phyloP scores from a whole-genome alignment of 495 filamentous ascomycete species.

The Parathielavia hyrcaniae region DNA sequence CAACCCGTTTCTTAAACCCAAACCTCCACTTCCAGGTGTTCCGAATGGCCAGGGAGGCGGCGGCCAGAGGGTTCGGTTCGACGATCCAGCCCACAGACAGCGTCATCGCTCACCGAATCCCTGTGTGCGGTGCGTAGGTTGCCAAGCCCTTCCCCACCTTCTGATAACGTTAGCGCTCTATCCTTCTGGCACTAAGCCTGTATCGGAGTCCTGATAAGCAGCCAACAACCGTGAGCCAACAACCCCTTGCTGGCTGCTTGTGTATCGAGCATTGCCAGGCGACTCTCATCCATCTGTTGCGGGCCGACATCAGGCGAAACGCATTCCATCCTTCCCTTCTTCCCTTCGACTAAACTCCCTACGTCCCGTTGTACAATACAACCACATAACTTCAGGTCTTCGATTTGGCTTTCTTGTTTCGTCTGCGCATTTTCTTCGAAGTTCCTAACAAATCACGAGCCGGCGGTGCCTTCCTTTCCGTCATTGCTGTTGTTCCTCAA shows the following conservation, averaged over 20 bases:
- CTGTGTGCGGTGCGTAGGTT: not conserved
- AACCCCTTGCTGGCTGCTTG: not conserved
- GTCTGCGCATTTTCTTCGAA: not conserved
- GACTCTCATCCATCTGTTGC: not conserved
- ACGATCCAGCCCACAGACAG: not conserved
- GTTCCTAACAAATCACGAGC: conserved; percentile 10
- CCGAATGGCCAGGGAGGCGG: not conserved
- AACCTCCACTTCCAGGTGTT: too few relatives aligned
- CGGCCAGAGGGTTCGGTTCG: not conserved
- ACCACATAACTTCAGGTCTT: not conserved
- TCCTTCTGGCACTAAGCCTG: not conserved
- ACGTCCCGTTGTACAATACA: not conserved
- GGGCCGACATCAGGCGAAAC: conserved; percentile 3
- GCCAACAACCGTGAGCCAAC: conserved; percentile 2
- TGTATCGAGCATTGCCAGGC: conserved; percentile 3
- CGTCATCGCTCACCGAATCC: conserved; percentile 1
- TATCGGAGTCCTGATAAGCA: not conserved
- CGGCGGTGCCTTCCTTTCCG: conserved; percentile 13
- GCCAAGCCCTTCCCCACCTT: conserved; percentile 9
- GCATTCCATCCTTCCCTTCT: not conserved
- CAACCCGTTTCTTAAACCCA: too few relatives aligned
- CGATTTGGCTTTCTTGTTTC: not conserved
- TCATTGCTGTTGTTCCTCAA: not conserved
- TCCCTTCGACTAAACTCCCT: not conserved
- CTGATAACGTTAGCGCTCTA: conserved; percentile 7